Base-by-base conservation (phyloP, 2,329 filamentous ascomycete genomes). In the Onygenales sp. region DNA sequence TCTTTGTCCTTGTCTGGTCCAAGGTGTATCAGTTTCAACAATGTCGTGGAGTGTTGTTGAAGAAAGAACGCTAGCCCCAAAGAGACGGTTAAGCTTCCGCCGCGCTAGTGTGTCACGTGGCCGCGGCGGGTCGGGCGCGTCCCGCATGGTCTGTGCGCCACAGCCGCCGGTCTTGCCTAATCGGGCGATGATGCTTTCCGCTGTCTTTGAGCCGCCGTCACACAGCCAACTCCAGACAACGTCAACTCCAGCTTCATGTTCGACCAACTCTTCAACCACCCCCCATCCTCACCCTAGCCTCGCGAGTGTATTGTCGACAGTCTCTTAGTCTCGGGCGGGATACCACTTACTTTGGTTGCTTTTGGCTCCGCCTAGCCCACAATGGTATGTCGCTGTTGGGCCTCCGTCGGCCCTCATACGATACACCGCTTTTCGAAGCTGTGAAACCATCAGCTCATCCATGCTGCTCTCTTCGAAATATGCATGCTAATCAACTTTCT, bases 401-500 rank as follows among this genome's bases (percentile, higher is more conserved):
- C 14, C 7, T 32, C n/a, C 46, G 17, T 36, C 21, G 3, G 21
- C 13, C 9, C 17, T 6, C 11, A 14, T 31, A 32, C 17, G 9
- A 10, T 9, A 41, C 17, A 14, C 2, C 27, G 35, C 27, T 9
- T 14, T 14, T 35, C 8, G 11, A 47, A 14, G 27, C 21, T 38
- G 14, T n/a, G 32, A 33, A 47, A 27, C 21, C 21, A 5, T 5
- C 21, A 27, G 3, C 21, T 5, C 21, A 27, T 27, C 21, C 21
- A 27, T 27, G 21, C 21, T 27, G 21, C 21, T 27, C 21, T 27
- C 21, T 27, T 27, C 21, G 21, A 27, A 27, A 3, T 27, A 27
- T 27, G 21, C 21, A 5, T 27, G 21, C 21, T 49, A 49, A 49
- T 41, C 35, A 7, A 49, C 31, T 27, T 38, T 58, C 21, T 58